Conservation (phyloP, 2,329 filamentous ascomycete genomes). For the Cercospora nicotianae region DNA sequence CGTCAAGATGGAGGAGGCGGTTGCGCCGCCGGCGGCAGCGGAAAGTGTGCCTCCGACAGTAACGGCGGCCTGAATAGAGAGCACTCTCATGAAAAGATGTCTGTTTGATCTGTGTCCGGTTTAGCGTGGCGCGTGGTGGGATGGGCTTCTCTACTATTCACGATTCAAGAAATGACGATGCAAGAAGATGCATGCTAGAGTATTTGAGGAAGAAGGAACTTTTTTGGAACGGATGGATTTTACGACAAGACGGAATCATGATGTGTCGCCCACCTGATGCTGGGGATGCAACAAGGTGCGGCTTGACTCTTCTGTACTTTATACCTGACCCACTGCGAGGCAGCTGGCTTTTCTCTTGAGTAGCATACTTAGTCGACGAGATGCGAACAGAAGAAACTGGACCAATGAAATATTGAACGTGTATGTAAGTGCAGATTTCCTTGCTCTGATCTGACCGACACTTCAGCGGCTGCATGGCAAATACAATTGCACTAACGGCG, state of each 20-base stretch:
- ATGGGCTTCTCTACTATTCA: conserved; percentile 18
- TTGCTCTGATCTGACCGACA: neutral
- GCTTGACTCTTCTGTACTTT: conserved; percentile 16
- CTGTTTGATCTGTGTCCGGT: conserved; percentile 19
- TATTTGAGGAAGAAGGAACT: neutral
- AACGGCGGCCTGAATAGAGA: conserved; percentile 16
- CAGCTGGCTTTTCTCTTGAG: conserved; percentile 16
- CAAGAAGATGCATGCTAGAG: conserved; percentile 4
- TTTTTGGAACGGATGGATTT: conserved; percentile 3
- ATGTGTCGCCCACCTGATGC: conserved; percentile 15
- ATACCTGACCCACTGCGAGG: conserved; percentile 13
- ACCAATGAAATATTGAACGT: neutral
- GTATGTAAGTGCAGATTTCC: neutral
- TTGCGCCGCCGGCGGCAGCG: neutral
- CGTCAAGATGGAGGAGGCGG: conserved; percentile 34
- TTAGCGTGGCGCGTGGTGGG: conserved; percentile 25
- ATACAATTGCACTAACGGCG: neutral
- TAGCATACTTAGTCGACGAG: conserved; percentile 16
- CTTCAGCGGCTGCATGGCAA: neutral
- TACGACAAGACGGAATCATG: conserved; percentile 16
- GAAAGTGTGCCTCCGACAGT: conserved; percentile 18
- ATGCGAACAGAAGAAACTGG: conserved; percentile 10
- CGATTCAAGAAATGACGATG: conserved; percentile 17
- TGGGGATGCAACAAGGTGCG: conserved; percentile 2
- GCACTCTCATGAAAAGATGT: conserved; percentile 1